Evolutionary conservation across 2,329 filamentous ascomycete genomes (phyloP), one percentile per base, ranked within the genome.

Genomic region (Simplicillium sp.): DNA sequence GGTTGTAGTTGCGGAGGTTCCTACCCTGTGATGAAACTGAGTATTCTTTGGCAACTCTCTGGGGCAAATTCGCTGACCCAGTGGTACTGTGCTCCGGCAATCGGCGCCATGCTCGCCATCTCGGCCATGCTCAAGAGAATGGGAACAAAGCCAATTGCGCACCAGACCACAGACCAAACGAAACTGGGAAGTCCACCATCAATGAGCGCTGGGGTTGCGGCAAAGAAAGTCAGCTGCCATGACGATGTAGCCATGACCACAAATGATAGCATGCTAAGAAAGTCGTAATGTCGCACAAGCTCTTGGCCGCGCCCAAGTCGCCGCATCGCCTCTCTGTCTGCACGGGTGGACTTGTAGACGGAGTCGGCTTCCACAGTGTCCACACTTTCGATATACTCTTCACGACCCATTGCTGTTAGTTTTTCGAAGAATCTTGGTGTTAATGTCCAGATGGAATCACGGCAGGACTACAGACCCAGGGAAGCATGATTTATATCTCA

Each of bases 11-110:
- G 11, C 9, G 3, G 28, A 25, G 4, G 12, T n/a, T 31, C 37
- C 11, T 33, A 43, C 41, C 41, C 41, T 16, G 36, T 37, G 11
- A 43, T 16, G 29, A 36, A 43, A 33, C 41, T 43, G 8, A 43
- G 37, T 9, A 39, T 32, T 29, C 16, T 36, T 29, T 46, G 44
- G n/a, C 36, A 44, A 29, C 14, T 40, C 11, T 42, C 39, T 13
- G 44, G 44, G 2, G 44, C 39, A 34, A 46, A 46, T 25, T 46
- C 44, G 32, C 42, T 44, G 7, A 46, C 44, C 49, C 49, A 50
- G 31, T 50, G 49, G 15, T 50, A 50, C 33, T 50, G 49, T 3
- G 48, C 48, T 8, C 49, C 49, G 7, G 49, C 48, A 16, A 50
- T 50, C 12, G 49, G 49, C 0, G 46, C 46, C 11, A 50, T 50